These are phyloP conservation scores for Fusarium abutilonis DNA, from an alignment of 2,329 filamentous ascomycete genomes.

Conservation along the genomic window DNA sequence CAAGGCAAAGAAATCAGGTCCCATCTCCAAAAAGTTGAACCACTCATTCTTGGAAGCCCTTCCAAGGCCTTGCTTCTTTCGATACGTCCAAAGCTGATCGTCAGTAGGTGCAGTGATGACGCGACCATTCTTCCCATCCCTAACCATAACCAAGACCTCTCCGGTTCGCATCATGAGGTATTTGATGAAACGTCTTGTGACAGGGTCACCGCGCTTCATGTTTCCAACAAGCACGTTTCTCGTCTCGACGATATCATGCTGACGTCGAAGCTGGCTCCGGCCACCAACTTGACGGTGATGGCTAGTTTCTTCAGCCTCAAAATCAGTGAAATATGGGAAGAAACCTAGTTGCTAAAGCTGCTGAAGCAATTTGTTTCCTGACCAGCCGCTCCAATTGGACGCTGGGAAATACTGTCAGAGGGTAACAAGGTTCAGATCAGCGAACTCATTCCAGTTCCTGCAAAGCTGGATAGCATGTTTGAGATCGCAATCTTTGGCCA, in stretches of 20 bases:
- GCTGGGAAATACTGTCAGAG: conserved; percentile 45
- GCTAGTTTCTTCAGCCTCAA: conserved; percentile 34
- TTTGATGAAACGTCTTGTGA: conserved; percentile 45
- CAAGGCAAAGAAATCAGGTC: conserved; percentile 41
- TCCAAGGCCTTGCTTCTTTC: conserved; percentile 40
- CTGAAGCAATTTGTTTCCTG: conserved; percentile 31
- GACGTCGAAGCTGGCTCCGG: conserved; percentile 34
- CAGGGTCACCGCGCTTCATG: conserved; percentile 45
- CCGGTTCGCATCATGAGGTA: conserved; percentile 44
- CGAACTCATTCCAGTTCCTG: conserved; percentile 47
- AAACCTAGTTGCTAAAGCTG: conserved; percentile 44
- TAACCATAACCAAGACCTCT: conserved; percentile 43
- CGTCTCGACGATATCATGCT: conserved; percentile 43
- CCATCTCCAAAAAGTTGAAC: conserved; percentile 37
- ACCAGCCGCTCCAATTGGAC: conserved; percentile 44
- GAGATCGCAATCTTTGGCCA: conserved; percentile 46
- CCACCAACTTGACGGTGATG: conserved; percentile 36
- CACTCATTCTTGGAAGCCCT: conserved; percentile 45
- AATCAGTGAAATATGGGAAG: conserved; percentile 46
- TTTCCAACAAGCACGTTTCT: conserved; percentile 45
- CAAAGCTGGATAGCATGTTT: conserved; percentile 45
- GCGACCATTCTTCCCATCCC: conserved; percentile 46
- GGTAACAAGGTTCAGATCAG: conserved; percentile 41
- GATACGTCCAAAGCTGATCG: conserved; percentile 44
- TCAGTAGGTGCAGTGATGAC: conserved; percentile 44